Evolutionary conservation across 352 stramenopile genomes (phyloP), one percentile per base, ranked within the genome.

Genomic region (Phytophthora sp.): DNA sequence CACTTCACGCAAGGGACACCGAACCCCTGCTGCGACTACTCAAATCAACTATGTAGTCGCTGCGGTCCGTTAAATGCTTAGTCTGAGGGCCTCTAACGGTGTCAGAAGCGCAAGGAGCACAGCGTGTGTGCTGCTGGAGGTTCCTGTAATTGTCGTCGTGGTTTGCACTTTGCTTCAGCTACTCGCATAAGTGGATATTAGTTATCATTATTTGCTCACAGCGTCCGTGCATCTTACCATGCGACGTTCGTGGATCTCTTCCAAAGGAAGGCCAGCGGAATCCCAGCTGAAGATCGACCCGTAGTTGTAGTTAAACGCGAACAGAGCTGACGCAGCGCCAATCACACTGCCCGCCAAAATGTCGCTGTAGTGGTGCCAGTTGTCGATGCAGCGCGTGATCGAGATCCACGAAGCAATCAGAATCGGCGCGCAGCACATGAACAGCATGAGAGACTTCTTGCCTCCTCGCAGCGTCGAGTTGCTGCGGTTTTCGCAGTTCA

Each of bases 291-390:
- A 84, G 30, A 82, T 64, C 13, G 77, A 81, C 24, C 60, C 76
- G 58, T 86, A 88, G 63, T 88, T 85, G 68, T 82, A 82, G 24
- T 45, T 60, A 46, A 82, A 82, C 18, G 63, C 69, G 13, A 84
- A 64, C 23, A 62, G 23, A 10, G 76, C 70, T 3, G 66, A 65
- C 0, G 68, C 59, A 34, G 53, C 66, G 1, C 79, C 76, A 30
- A 88, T 79, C 12, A 84, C 63, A 18, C 69, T 79, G 5, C 78
- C 78, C 1, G 86, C 82, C 53, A 88, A 21, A 26, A 69, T 87
- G 62, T 89, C 82, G 20, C 48, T 74, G 62, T 89, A 91, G 66
- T 91, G 79, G 51, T 91, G 82, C 80, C 82, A 91, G 57, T 91
- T 91, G 72, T 89, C 82, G 28, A 87, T 72, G n/a, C 76, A 85